A percentile compares a stretch with the other conserved stretches of the same genome.
Conservation (phyloP, 1,284 basidiomycete genomes). For the Neonothopanus nambi region DNA sequence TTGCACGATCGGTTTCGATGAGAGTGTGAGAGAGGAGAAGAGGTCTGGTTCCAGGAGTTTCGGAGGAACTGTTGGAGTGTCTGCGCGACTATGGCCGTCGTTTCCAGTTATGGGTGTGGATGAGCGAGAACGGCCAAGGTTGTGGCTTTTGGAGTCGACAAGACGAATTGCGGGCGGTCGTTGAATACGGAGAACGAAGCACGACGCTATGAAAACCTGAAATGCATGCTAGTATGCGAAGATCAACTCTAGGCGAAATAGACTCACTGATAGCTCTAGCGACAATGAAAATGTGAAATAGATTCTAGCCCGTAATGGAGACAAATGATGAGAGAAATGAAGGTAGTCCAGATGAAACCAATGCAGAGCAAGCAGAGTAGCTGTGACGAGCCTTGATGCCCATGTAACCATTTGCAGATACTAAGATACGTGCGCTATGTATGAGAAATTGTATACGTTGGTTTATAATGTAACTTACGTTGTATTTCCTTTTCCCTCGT, state of each 20-base stretch:
- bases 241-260: conserved; percentile 4
- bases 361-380: conserved; percentile 44
- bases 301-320: conserved; percentile 34
- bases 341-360: conserved; percentile 42
- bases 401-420: conserved; percentile 57
- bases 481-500: conserved; percentile 60
- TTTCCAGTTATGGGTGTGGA: conserved; percentile 34
- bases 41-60: conserved; percentile 53
- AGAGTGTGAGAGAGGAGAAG: conserved; percentile 61
- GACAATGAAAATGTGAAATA: conserved; percentile 47
- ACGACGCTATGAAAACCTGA: conserved; percentile 53
- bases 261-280: conserved; percentile 57
- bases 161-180: conserved; percentile 68
- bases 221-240: conserved; percentile 13
- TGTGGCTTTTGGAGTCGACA: conserved; percentile 51
- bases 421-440: conserved; percentile 28
- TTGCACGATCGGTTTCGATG: conserved; percentile 55
- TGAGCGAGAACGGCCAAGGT: conserved; percentile 36
- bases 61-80: conserved; percentile 27
- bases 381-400: conserved; percentile 54
- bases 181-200: conserved; percentile 55
- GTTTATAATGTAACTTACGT: conserved; percentile 43
- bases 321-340: conserved; percentile 34
- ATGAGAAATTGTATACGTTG: conserved; percentile 6
- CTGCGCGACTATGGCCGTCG: conserved; percentile 11